Evolutionary conservation across 2,329 filamentous ascomycete genomes (phyloP).

Genomic region (Hirsutella minnesotensis): DNA sequence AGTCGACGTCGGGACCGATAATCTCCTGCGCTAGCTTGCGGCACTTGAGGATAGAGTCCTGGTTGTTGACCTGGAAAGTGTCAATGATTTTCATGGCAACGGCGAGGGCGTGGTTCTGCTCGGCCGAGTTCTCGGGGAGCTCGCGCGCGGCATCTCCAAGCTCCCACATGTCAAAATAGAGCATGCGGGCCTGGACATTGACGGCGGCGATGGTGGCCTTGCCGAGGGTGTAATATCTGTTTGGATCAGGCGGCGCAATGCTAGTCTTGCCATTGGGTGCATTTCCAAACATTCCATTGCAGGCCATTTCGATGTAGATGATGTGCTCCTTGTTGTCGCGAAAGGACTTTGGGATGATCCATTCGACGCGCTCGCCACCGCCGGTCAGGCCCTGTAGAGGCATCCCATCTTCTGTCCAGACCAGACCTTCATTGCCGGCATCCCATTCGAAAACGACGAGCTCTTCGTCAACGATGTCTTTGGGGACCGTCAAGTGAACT

Average conservation of each 20-base stretch:
- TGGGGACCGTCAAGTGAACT: conserved; percentile 65
- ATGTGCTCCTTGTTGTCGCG: conserved; percentile 76
- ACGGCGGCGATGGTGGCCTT: conserved; percentile 82
- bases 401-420: conserved; percentile 85
- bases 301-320: conserved; percentile 97
- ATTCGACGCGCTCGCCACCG: conserved; percentile 77
- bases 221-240: conserved; percentile 65
- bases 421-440: conserved; percentile 82
- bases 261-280: conserved; percentile 62
- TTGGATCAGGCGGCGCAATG: conserved; percentile 80
- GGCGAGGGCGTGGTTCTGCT: conserved; percentile 76
- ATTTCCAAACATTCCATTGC: conserved; percentile 97
- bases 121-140: conserved; percentile 78
- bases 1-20: conserved; percentile 70
- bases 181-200: conserved; percentile 69
- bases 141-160: conserved; percentile 86
- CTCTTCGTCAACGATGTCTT: conserved; percentile 60
- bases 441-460: conserved; percentile 96
- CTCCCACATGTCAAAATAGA: conserved; percentile 93
- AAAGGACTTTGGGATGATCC: conserved; percentile 74
- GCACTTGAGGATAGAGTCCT: conserved; percentile 66
- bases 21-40: conserved; percentile 77
- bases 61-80: conserved; percentile 68
- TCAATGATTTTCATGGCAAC: conserved; percentile 85
- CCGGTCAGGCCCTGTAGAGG: conserved; percentile 88